Evolutionary conservation across 1,139 yeast species (phyloP).

Genomic region (Hemisphaericaspora subhashii): DNA sequence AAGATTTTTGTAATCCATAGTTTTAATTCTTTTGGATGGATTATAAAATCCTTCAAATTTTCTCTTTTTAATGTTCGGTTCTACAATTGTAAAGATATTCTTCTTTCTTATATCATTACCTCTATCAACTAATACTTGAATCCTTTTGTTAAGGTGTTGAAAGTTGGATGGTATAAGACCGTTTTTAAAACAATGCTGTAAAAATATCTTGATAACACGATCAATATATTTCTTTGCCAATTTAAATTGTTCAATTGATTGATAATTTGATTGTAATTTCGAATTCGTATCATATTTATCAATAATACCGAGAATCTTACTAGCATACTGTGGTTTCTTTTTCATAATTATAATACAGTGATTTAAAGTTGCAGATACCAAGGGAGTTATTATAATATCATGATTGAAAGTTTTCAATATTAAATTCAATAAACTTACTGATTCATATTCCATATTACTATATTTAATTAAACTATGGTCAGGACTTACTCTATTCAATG

Average conservation of each 20-base stretch:
- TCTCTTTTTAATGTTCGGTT: constrained; percentile 35
- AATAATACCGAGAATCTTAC: constrained; percentile 41
- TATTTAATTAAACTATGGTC: constrained; percentile 68
- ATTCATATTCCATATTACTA: constrained; percentile 64
- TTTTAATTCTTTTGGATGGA: constrained; percentile 29
- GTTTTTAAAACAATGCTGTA: constrained; percentile 36
- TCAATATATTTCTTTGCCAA: constrained; percentile 44
- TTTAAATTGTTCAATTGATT: constrained; percentile 43
- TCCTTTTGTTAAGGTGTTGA: constrained; percentile 30
- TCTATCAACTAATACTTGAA: constrained; percentile 30
- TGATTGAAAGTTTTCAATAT: constrained; percentile 56
- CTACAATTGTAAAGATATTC: constrained; percentile 34
- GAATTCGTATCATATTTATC: constrained; percentile 37
- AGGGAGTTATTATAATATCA: constrained; percentile 55
- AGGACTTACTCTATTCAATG: constrained; percentile 58
- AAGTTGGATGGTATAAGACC: constrained; percentile 38
- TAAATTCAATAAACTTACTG: constrained; percentile 65
- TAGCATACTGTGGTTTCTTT: constrained; percentile 55
- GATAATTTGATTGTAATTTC: constrained; percentile 48
- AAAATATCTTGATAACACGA: constrained; percentile 37
- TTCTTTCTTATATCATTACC: constrained; percentile 46
- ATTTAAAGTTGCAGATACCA: constrained; percentile 56
- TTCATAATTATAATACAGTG: constrained; percentile 54
- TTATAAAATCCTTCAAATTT: constrained; percentile 41
- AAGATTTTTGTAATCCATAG: constrained; percentile 37